These are phyloP conservation scores for Avena insularis DNA, from an alignment of 176 grass and related monocot species.

Conservation along the genomic window DNA sequence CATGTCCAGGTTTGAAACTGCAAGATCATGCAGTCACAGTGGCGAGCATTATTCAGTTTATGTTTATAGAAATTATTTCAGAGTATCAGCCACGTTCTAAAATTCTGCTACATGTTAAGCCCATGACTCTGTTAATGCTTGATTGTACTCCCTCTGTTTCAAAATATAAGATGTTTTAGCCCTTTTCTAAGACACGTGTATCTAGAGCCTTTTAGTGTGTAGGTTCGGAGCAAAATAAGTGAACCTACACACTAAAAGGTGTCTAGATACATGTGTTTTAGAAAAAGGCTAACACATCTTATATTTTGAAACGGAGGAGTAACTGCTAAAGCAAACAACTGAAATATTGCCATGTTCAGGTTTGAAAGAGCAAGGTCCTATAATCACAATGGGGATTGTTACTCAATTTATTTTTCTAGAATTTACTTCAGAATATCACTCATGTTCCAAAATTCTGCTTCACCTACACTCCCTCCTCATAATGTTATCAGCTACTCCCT, in stretches of 20 bases:
- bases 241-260: too few relatives aligned
- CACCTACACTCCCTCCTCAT: background rate
- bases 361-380: constrained; percentile 30
- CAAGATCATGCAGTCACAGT: constrained; percentile 26
- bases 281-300: too few relatives aligned
- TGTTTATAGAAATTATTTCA: background rate
- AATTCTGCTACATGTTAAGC: background rate
- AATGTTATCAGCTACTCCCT: background rate
- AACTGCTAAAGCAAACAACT: background rate
- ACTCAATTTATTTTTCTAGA: constrained; percentile 9
- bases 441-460: constrained; percentile 18
- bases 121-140: constrained; percentile 21
- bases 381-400: background rate
- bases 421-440: background rate
- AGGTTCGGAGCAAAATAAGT: too few relatives aligned
- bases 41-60: background rate
- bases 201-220: too few relatives aligned
- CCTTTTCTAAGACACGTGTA: too few relatives aligned
- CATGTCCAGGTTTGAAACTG: constrained; percentile 23
- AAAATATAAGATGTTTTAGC: too few relatives aligned
- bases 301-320: too few relatives aligned
- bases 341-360: constrained; percentile 26
- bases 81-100: constrained; percentile 3
- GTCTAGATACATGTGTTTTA: too few relatives aligned
- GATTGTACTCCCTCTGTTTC: background rate